These are phyloP conservation scores for Rhizophora mangle DNA, from an alignment of 345 rosid genomes.

Conservation along the genomic window DNA sequence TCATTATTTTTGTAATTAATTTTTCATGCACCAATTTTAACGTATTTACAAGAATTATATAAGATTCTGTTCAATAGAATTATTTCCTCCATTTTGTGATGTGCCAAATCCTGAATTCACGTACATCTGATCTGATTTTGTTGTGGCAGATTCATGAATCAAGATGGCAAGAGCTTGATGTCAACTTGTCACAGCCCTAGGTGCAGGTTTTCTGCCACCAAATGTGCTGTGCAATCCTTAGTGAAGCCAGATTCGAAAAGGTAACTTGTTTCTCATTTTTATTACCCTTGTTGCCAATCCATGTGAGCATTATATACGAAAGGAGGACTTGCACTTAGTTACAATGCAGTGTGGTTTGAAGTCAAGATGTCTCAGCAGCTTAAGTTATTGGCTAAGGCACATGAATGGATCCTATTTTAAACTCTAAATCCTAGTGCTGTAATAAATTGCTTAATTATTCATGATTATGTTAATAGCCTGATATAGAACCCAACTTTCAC, in stretches of 20 bases:
- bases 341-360: neutral
- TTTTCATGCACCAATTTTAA: no score
- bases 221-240: slow-evolving; percentile 86
- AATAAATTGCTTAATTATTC: no score
- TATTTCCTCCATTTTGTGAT: slow-evolving; percentile 59
- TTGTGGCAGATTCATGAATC: slow-evolving; percentile 94
- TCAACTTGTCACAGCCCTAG: slow-evolving; percentile 73
- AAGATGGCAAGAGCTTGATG: slow-evolving; percentile 92
- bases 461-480: no score
- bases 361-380: no score
- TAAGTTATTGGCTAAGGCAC: no score
- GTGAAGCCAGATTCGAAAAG: slow-evolving; percentile 82
- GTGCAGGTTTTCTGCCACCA: slow-evolving; percentile 97
- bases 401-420: no score
- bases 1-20: no score
- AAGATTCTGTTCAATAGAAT: slow-evolving; percentile 63
- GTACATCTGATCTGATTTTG: slow-evolving; percentile 80
- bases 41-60: neutral
- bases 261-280: slow-evolving; percentile 29
- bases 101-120: slow-evolving; percentile 20
- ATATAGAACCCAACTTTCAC: no score
- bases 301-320: neutral
- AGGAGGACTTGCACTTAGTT: neutral
- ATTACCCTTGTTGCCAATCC: neutral
- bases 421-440: no score